Base-by-base conservation (phyloP, 768 basidiomycete species). In the Agaricus sinodeliciosus region DNA sequence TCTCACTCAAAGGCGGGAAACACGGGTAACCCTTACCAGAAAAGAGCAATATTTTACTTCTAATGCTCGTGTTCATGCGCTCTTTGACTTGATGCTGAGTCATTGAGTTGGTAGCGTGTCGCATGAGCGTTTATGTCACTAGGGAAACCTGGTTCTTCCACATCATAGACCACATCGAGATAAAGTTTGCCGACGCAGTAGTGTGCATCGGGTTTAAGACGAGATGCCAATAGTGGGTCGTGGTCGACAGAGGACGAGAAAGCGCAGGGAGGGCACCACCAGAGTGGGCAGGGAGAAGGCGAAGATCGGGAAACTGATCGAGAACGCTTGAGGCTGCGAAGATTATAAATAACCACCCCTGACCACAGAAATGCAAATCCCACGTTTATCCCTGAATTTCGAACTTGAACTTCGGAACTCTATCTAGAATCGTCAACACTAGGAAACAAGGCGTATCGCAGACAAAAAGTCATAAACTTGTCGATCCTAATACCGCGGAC, bases 21-120 rank as follows among this genome's bases (percentile, higher is more conserved):
- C 93, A 93, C 0, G 90, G 91, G 64, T 93, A 87, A 63, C 93
- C 91, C 27, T 90, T 92, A 18, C 91, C 91, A 60, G n/a, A n/a
- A n/a, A 90, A 93, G 35, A 92, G 62, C 73, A 90, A 78, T 60
- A 77, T 72, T 54, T 70, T 69, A 55, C 79, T 84, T 31, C 85
- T 85, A 46, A 67, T 37, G 55, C 67, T 72, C 58, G 76, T 65
- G 57, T 72, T 19, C 39, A 48, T 28, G 19, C 48, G 39, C 19
- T 54, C 55, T 37, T 54, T 49, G 41, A 59, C 40, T 48, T 36
- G n/a, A 44, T 69, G 68, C 63, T 45, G 67, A 60, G 7, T 68
- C 68, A 12, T 67, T 22, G 3, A 22, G 55, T 53, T 67, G 66
- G 66, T 80, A 85, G 43, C 68, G 65, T 7, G 61, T 69, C 1